phyloP scores from a whole-genome alignment of 1,284 basidiomycete genomes.

The Butyriboletus appendiculatus region DNA sequence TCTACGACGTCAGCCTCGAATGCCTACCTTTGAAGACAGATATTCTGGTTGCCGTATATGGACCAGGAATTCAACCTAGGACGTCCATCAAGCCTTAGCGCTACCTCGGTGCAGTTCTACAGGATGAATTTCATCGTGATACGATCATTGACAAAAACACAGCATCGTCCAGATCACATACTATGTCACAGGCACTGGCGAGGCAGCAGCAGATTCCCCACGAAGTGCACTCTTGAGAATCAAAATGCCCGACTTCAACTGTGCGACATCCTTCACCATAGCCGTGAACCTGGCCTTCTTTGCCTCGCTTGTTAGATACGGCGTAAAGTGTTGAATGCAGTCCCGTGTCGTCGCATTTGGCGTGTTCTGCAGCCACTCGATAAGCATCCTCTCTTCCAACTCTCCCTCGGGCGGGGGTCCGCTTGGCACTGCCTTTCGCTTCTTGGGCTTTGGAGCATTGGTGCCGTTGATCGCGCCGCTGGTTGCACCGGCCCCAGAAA shows the following conservation, averaged over 20 bases:
- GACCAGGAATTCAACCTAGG: too few species aligned
- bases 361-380: slow-evolving; percentile 70
- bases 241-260: slow-evolving; percentile 64
- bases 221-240: slow-evolving; percentile 51
- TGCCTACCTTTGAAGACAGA: slow-evolving; percentile 20
- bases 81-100: neutral
- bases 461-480: slow-evolving; percentile 33
- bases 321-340: slow-evolving; percentile 77
- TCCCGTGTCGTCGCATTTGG: slow-evolving; percentile 67
- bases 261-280: slow-evolving; percentile 74
- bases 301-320: slow-evolving; percentile 63
- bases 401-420: slow-evolving; percentile 48
- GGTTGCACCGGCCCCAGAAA: slow-evolving; percentile 31
- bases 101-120: neutral
- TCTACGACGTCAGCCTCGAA: slow-evolving; percentile 24
- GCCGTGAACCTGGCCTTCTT: slow-evolving; percentile 75
- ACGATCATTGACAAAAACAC: slow-evolving; percentile 22
- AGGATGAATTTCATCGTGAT: slow-evolving; percentile 20
- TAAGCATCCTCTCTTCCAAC: slow-evolving; percentile 61
- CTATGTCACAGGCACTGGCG: slow-evolving; percentile 28
- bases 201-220: slow-evolving; percentile 31
- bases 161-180: slow-evolving; percentile 17
- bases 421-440: slow-evolving; percentile 54
- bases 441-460: slow-evolving; percentile 59
- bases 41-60: slow-evolving; percentile 16